phyloP scores from a whole-genome alignment of 2,329 filamentous ascomycete genomes.

The Sclerotinia sclerotiorum region DNA sequence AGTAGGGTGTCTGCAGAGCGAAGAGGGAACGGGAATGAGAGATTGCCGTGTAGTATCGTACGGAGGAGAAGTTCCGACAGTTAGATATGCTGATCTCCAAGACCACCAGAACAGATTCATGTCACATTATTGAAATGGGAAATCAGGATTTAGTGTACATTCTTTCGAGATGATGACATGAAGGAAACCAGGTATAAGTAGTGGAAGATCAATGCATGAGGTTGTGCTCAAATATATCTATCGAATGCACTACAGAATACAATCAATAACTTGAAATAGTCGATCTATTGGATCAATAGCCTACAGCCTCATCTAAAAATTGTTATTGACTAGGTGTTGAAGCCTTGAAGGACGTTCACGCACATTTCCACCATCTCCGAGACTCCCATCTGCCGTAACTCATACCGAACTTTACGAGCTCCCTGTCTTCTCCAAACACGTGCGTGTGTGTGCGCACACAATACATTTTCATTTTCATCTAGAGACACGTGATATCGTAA shows the following conservation, averaged over 20 bases:
- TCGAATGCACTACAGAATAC: conserved; percentile 8
- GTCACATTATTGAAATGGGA: neutral
- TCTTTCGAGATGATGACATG: neutral
- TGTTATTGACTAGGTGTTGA: neutral
- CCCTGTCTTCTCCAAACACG: neutral
- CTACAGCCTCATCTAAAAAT: conserved; percentile 17
- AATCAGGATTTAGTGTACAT: neutral
- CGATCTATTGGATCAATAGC: conserved; percentile 1
- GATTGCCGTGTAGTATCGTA: neutral
- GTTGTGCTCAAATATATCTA: conserved; percentile 11
- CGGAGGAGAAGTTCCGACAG: neutral
- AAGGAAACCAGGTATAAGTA: neutral
- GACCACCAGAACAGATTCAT: neutral
- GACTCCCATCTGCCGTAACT: neutral
- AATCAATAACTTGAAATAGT: neutral
- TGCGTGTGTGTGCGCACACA: neutral
- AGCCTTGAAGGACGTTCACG: too few species aligned
- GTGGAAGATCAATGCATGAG: conserved; percentile 15
- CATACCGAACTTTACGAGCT: neutral
- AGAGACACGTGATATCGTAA: neutral
- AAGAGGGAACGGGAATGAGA: neutral
- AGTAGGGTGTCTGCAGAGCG: neutral
- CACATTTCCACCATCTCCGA: neutral
- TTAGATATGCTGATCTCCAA: neutral
- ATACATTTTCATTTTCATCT: neutral